phyloP scores from a whole-genome alignment of 2,329 filamentous ascomycete species.

The Chaetothyriales sp. region DNA sequence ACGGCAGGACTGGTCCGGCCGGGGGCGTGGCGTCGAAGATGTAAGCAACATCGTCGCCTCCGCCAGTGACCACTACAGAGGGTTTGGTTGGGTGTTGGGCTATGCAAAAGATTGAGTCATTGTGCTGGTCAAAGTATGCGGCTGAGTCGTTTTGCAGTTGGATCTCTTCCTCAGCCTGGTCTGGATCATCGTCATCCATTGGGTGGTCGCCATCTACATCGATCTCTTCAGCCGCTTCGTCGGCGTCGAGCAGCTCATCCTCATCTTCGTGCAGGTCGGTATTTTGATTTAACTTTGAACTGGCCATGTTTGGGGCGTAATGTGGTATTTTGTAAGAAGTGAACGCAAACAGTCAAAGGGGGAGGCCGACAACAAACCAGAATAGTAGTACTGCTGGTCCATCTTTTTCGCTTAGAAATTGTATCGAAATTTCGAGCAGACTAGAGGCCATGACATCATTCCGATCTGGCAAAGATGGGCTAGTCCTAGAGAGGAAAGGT shows the following conservation, averaged over 20 bases:
- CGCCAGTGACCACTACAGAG: constrained; percentile 73
- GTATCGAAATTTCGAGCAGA: no score
- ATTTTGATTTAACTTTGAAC: constrained; percentile 7
- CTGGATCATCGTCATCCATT: constrained; percentile 57
- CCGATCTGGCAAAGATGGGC: no score
- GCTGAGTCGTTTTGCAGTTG: constrained; percentile 79
- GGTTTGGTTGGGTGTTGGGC: constrained; percentile 75
- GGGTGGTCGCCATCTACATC: constrained; percentile 54
- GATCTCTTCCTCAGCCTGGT: constrained; percentile 52
- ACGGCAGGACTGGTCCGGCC: constrained; percentile 58
- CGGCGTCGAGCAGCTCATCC: constrained; percentile 57
- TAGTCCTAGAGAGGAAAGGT: no score
- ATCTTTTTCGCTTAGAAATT: no score
- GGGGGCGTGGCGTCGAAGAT: constrained; percentile 57
- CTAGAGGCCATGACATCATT: no score
- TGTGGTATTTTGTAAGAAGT: no score
- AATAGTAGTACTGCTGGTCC: no score
- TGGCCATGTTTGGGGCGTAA: constrained; percentile 4
- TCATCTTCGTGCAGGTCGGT: constrained; percentile 26
- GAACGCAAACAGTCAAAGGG: no score
- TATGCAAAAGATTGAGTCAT: constrained; percentile 87
- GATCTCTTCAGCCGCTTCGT: constrained; percentile 68
- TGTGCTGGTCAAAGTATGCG: constrained; percentile 82
- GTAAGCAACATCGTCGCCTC: constrained; percentile 73
- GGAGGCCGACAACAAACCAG: no score